Percentiles rank a stretch among this genome's conserved stretches.
These are phyloP conservation scores for Rhypophila decipiens DNA, from an alignment of 495 filamentous ascomycete species.

Conservation along the genomic window DNA sequence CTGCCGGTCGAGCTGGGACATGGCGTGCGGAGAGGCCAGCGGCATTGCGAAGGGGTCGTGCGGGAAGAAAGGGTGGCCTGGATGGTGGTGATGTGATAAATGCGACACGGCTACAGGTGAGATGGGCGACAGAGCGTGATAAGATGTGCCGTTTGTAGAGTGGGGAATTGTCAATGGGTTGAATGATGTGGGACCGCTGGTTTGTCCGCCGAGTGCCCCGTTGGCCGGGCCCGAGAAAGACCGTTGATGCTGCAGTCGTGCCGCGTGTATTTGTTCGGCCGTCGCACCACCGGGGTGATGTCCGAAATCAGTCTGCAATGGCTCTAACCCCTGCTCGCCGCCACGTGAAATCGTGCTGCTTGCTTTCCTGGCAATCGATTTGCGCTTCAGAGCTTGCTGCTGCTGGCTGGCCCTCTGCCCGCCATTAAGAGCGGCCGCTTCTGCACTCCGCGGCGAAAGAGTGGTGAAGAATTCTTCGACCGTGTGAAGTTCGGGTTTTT, in stretches of 20 bases:
- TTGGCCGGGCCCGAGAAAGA: slow-evolving; percentile 25
- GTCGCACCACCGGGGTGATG: slow-evolving; percentile 20
- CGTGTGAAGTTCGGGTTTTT: slow-evolving; percentile 82
- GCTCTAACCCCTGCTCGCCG: slow-evolving; percentile 33
- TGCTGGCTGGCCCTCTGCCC: slow-evolving; percentile 19
- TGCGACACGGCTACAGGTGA: slow-evolving; percentile 37
- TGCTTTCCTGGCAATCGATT: slow-evolving; percentile 36
- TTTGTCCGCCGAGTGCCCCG: slow-evolving; percentile 25
- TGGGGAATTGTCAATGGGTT: slow-evolving; percentile 33
- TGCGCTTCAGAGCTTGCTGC: slow-evolving; percentile 34
- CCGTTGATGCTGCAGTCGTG: slow-evolving; percentile 32
- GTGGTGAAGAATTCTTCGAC: slow-evolving; percentile 93
- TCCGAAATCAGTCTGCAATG: slow-evolving; percentile 33
- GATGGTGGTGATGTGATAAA: slow-evolving; percentile 26
- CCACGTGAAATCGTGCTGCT: slow-evolving; percentile 30
- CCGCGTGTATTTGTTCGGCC: slow-evolving; percentile 25
- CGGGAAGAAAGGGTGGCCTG: slow-evolving; percentile 38
- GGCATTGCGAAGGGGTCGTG: slow-evolving; percentile 37
- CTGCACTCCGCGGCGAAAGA: slow-evolving; percentile 55
- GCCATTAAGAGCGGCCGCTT: slow-evolving; percentile 22
- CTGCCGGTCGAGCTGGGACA: slow-evolving; percentile 66
- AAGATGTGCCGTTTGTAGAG: slow-evolving; percentile 27
- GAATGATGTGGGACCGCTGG: slow-evolving; percentile 32
- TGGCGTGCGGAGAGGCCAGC: slow-evolving; percentile 24
- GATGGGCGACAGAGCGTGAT: slow-evolving; percentile 41